Base-by-base conservation (phyloP, 2,329 filamentous ascomycete species). In the Macrophomina phaseolina region DNA sequence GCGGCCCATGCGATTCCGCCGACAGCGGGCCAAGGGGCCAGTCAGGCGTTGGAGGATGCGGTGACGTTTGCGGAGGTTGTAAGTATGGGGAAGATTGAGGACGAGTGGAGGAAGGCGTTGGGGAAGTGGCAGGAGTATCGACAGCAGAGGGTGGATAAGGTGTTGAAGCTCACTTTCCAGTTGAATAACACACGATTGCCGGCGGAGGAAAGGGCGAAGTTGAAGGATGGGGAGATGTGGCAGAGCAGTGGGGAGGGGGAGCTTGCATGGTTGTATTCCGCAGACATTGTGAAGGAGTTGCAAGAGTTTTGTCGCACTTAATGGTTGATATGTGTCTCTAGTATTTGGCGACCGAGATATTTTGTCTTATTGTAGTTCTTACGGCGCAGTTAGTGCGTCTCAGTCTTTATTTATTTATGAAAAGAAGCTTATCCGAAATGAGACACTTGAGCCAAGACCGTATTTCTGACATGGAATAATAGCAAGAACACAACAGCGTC, bases 41-140 rank as follows among this genome's bases (percentile, higher is more conserved):
- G 90, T 71, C 87, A 85, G 3, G 85, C 86, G 0, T 79, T 91
- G 0, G 89, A 91, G 73, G 89, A 91, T 63, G 89, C 88, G 0
- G 87, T 88, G 0, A 87, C 89, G 0, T 77, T 91, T 0, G 89
- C 89, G 32, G 30, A 48, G 45, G 6, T 46, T 34, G 56, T 60
- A 40, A 14, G 18, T 0, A 40, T 14, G 30, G 14, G 32, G 3
- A 40, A 16, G 6, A 28, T 23, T 1, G 34, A n/a, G 23, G 7
- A 3, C 23, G 55, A 18, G 55, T 7, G 40, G 46, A 40, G 56
- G 4, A 3, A 23, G 14, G 3, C 14, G 38, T 6, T 60, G 56
- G 40, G 14, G 14, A 18, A 28, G 28, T 88, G 85, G 86, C 81
- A 86, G 69, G 67, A 71, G 0, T 81, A 81, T 12, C 75, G 85